Conservation (phyloP, 1,284 basidiomycete genomes). For the Rugosomyces carneus region DNA sequence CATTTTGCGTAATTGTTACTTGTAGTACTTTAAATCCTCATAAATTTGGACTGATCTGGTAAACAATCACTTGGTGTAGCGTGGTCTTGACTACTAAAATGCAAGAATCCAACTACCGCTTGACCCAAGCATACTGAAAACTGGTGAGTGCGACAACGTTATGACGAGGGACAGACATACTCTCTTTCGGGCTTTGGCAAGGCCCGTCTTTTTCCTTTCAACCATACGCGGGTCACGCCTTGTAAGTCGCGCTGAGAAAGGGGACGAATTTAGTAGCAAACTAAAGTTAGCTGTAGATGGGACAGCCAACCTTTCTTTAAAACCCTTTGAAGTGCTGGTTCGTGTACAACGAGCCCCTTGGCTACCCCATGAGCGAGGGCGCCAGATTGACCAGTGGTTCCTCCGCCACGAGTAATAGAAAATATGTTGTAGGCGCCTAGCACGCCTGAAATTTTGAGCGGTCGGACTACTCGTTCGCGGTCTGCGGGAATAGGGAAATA, state of each 20-base stretch:
- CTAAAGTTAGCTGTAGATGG: not conserved
- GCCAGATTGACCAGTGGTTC: slow-evolving; percentile 86
- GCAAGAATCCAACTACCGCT: slow-evolving; percentile 53
- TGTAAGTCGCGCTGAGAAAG: slow-evolving; percentile 69
- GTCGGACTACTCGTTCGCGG: slow-evolving; percentile 76
- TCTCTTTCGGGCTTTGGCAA: slow-evolving; percentile 87
- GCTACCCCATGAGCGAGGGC: slow-evolving; percentile 83
- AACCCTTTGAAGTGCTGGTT: slow-evolving; percentile 57
- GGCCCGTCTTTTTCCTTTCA: slow-evolving; percentile 94
- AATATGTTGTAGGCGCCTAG: slow-evolving; percentile 93
- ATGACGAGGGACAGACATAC: slow-evolving; percentile 42
- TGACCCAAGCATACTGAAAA: slow-evolving; percentile 89
- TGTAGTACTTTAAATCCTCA: not conserved
- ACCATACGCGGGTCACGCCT: slow-evolving; percentile 95
- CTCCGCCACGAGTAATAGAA: slow-evolving; percentile 83
- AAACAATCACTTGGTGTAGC: not conserved
- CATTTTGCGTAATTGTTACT: slow-evolving; percentile 8
- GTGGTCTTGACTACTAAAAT: not conserved
- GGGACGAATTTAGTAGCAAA: not conserved
- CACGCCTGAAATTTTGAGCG: slow-evolving; percentile 80
- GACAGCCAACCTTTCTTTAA: slow-evolving; percentile 63
- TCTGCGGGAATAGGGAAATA: slow-evolving; percentile 80
- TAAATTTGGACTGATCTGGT: no score
- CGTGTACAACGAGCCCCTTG: slow-evolving; percentile 72
- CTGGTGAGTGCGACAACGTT: slow-evolving; percentile 2